These are phyloP conservation scores for Yamadazyma triangularis DNA, from an alignment of 1,139 yeast species.

Conservation along the genomic window DNA sequence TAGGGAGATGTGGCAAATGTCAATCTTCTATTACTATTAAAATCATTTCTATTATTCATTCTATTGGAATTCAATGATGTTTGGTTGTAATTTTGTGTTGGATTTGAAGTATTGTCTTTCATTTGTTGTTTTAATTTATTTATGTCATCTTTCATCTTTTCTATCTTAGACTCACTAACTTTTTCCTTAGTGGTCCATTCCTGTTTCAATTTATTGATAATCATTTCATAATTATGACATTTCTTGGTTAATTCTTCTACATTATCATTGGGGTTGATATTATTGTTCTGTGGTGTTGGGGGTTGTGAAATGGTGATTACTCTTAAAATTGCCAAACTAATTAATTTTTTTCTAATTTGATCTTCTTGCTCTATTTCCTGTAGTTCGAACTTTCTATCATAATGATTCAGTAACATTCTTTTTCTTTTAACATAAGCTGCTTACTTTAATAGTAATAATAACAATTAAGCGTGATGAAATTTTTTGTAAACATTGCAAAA, in stretches of 20 bases:
- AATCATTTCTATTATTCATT: conserved; percentile 5
- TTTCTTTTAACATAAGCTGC: no score
- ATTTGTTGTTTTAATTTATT: conserved; percentile 14
- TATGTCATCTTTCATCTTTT: conserved; percentile 28
- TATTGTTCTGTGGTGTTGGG: conserved; percentile 2
- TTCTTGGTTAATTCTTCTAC: conserved; percentile 11
- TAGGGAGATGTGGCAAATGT: conserved; percentile 19
- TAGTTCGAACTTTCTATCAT: conserved; percentile 11
- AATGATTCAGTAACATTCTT: no score
- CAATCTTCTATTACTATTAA: conserved; percentile 2
- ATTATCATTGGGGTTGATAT: conserved; percentile 1
- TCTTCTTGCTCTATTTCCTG: conserved; percentile 12
- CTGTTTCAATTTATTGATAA: conserved; percentile 35
- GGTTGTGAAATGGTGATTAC: conserved; percentile 5
- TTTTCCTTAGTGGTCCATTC: conserved; percentile 37
- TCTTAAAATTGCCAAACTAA: conserved; percentile 13
- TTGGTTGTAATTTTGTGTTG: background rate
- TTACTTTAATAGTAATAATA: no score
- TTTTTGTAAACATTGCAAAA: no score
- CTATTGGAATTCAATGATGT: background rate
- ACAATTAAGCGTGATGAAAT: no score
- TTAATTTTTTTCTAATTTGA: conserved; percentile 10
- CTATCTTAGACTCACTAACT: conserved; percentile 33
- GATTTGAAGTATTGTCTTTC: conserved; percentile 4
- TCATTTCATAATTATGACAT: conserved; percentile 31